These are phyloP conservation scores for Maudiozyma turicensis DNA, from an alignment of 805 yeast species.

Conservation along the genomic window DNA sequence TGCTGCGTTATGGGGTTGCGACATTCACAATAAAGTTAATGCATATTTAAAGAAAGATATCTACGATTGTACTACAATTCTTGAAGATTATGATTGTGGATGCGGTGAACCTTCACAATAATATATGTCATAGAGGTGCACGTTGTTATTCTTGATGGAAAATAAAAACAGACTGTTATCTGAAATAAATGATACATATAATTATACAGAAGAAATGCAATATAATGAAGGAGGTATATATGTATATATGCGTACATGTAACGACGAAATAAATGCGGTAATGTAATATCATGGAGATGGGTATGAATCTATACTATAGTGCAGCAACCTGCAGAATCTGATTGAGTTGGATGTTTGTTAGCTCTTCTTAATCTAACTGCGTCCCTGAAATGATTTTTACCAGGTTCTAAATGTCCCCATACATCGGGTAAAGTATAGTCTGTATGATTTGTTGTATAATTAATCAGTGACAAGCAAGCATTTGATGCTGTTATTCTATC, in stretches of 20 bases:
- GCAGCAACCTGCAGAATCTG: not conserved
- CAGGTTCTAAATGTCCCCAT: slow-evolving; percentile 33
- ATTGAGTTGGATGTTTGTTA: not conserved
- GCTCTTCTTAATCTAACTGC: slow-evolving; percentile 5
- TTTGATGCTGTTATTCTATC: slow-evolving; percentile 58
- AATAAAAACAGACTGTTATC: not conserved
- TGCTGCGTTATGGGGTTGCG: slow-evolving; percentile 96
- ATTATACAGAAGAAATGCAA: not conserved
- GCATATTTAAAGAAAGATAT: slow-evolving; percentile 53
- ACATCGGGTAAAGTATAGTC: slow-evolving; percentile 34
- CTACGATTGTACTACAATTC: slow-evolving; percentile 77
- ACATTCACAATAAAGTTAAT: slow-evolving; percentile 81
- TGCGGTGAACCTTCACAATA: slow-evolving; percentile 51
- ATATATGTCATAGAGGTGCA: slow-evolving; percentile 25
- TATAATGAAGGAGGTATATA: not conserved
- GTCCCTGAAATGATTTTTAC: slow-evolving; percentile 32
- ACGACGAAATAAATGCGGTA: not conserved
- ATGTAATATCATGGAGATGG: not conserved
- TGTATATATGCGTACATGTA: not conserved
- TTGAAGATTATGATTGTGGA: slow-evolving; percentile 94
- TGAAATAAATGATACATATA: not conserved
- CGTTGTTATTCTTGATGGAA: not conserved
- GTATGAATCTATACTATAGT: not conserved
- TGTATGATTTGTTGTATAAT: slow-evolving; percentile 27
- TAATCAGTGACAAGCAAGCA: slow-evolving; percentile 41